Conservation (phyloP, 139 green algal genomes). For the Chlorella vulgaris region DNA sequence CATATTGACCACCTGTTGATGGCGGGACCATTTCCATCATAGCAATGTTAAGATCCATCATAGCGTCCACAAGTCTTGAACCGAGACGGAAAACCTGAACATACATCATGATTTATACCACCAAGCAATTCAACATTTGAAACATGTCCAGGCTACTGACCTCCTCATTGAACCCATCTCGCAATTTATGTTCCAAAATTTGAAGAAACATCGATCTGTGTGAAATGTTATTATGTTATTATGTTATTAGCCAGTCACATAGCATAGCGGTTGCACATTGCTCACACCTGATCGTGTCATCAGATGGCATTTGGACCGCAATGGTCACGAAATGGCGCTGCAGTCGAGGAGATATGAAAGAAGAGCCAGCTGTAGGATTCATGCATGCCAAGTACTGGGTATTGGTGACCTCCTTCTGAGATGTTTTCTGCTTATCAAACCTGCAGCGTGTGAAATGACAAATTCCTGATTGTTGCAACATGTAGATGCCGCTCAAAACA, state of each 20-base stretch:
- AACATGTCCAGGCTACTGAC: no score
- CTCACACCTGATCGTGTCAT: slow-evolving; percentile 75
- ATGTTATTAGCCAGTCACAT: no score
- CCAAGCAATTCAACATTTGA: no score
- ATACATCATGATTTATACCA: background rate
- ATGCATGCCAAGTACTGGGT: slow-evolving; percentile 83
- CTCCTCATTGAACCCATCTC: slow-evolving; percentile 64
- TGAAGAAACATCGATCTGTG: slow-evolving; percentile 51
- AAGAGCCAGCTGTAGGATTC: slow-evolving; percentile 90
- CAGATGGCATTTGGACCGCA: slow-evolving; percentile 76
- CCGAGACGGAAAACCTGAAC: slow-evolving; percentile 47
- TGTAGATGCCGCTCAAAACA: no score
- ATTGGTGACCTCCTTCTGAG: slow-evolving; percentile 88
- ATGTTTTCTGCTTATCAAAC: slow-evolving; percentile 90
- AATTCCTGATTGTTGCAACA: no score
- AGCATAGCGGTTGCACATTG: no score
- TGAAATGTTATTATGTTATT: no score
- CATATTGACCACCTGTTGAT: slow-evolving; percentile 27
- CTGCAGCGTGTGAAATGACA: slow-evolving; percentile 19
- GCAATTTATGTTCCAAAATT: slow-evolving; percentile 74
- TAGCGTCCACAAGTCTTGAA: slow-evolving; percentile 81
- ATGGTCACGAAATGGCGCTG: slow-evolving; percentile 94
- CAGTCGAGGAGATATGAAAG: slow-evolving; percentile 91
- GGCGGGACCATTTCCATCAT: slow-evolving; percentile 93
- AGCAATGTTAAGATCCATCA: no score